phyloP scores from a whole-genome alignment of 345 rosid species.

The Arabidopsis arenosa region DNA sequence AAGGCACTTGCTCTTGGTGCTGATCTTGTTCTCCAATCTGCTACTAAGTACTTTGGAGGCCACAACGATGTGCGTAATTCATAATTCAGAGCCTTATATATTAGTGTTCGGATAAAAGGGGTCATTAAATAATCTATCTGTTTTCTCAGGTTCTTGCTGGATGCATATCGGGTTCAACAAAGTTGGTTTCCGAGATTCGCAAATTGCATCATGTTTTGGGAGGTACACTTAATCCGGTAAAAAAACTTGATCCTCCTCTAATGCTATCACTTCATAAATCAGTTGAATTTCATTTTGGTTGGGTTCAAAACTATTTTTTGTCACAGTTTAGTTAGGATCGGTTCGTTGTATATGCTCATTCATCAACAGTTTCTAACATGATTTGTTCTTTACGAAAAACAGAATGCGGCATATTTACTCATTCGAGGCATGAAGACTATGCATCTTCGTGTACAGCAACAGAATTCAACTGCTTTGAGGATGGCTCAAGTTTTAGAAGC shows the following conservation, averaged over 20 bases:
- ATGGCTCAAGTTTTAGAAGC: slow-evolving; percentile 92
- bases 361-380: not conserved
- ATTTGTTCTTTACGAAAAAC: slow-evolving; percentile 24
- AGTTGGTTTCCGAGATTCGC: slow-evolving; percentile 71
- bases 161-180: slow-evolving; percentile 73
- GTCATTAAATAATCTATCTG: not conserved
- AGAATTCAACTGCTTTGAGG: slow-evolving; percentile 79
- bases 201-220: slow-evolving; percentile 81
- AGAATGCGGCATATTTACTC: slow-evolving; percentile 90
- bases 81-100: not conserved
- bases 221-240: slow-evolving; percentile 88
- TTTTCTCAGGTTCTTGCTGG: slow-evolving; percentile 29
- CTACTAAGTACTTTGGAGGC: slow-evolving; percentile 86
- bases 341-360: too few relatives aligned
- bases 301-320: too few relatives aligned
- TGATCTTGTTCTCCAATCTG: slow-evolving; percentile 87
- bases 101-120: not conserved
- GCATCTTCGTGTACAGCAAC: slow-evolving; percentile 94
- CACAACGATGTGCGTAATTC: slow-evolving; percentile 79
- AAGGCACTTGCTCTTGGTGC: slow-evolving; percentile 90
- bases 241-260: not conserved
- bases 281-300: not conserved
- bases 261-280: not conserved
- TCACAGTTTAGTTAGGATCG: too few relatives aligned
- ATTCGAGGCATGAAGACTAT: slow-evolving; percentile 97